Evolutionary conservation across 345 rosid species (phyloP), one percentile per base, ranked within the genome.

Genomic region (Noccaea bulbosa): DNA sequence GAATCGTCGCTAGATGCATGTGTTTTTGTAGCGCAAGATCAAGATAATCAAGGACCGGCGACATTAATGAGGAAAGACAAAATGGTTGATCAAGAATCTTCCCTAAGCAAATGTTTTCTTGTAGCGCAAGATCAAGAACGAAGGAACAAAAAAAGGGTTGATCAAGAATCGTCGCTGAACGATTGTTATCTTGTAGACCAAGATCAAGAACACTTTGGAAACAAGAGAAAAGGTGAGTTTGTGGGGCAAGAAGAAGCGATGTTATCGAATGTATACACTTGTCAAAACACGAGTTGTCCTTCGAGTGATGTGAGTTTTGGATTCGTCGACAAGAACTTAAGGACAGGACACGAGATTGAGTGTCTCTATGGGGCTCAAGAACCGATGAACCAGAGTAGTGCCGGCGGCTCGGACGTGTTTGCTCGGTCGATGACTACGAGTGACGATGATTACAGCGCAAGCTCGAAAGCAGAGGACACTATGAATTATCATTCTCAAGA

Each of bases 271-370:
- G 70, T 75, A 56, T 76, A 79, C 62, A 59, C 80, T 22, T 79
- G 86, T 33, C 77, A 79, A 33, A 80, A 81, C 58, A 14, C 2
- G 7, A 35, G 48, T 32, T 81, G 84, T 67, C 85, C 80, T 4
- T 72, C 67, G n/a, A 76, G 78, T 62, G 73, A 77, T 52, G 15
- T 11, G 63, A 66, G 68, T 32, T 45, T 65, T 16, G 85, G 85
- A 9, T 82, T 84, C 35, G 5, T 14, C 0, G 80, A 83, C 62
- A 84, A 74, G 65, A 87, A 70, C 38, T 54, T 83, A 15, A 77
- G 87, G 71, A 54, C 68, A 7, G 82, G 79, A 45, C 84, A 85
- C 34, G 78, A 83, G 68, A 55, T 75, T 5, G 71, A 45, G 11
- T 75, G 79, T 69, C 35, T 40, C 11, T 73, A 77, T 41, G 37